phyloP scores from a whole-genome alignment of 2,329 filamentous ascomycete genomes.

The Arthrobotrys pseudoclavata region DNA sequence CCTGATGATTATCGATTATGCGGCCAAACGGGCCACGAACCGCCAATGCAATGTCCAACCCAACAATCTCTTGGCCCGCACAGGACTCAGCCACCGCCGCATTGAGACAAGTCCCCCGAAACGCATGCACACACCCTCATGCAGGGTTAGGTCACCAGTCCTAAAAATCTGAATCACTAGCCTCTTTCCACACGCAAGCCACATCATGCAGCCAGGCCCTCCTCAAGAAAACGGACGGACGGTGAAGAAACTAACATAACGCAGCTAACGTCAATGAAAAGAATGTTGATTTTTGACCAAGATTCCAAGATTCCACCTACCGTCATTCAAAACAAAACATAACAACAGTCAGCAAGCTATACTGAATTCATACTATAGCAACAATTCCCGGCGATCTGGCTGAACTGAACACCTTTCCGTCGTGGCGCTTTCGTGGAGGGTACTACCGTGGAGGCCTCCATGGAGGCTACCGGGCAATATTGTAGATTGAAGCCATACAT shows the following conservation, averaged over 20 bases:
- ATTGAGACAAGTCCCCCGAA: constrained; percentile 55
- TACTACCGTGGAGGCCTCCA: constrained; percentile 24
- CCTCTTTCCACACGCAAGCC: constrained; percentile 43
- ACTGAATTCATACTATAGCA: constrained; percentile 27
- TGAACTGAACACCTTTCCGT: constrained; percentile 60
- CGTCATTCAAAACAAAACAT: constrained; percentile 15
- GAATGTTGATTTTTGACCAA: constrained; percentile 60
- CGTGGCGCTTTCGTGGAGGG: constrained; percentile 36
- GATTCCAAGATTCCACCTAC: constrained; percentile 40
- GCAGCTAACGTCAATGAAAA: constrained; percentile 28
- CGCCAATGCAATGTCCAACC: constrained; percentile 16
- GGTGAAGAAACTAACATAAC: constrained; percentile 21
- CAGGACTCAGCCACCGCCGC: constrained; percentile 57
- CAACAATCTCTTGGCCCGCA: constrained; percentile 47
- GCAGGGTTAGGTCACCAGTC: constrained; percentile 46
- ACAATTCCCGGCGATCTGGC: constrained; percentile 51
- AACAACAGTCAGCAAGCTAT: constrained; percentile 23
- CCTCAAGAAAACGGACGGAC: constrained; percentile 16
- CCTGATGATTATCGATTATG: constrained; percentile 26
- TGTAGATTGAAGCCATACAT: constrained; percentile 12
- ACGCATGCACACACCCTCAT: constrained; percentile 35
- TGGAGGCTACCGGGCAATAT: constrained; percentile 27
- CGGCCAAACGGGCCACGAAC: constrained; percentile 19
- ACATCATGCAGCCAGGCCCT: constrained; percentile 39
- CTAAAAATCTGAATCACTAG: constrained; percentile 40